Conservation (phyloP, 2,329 filamentous ascomycete genomes). For the Arthrobotrys conoides region DNA sequence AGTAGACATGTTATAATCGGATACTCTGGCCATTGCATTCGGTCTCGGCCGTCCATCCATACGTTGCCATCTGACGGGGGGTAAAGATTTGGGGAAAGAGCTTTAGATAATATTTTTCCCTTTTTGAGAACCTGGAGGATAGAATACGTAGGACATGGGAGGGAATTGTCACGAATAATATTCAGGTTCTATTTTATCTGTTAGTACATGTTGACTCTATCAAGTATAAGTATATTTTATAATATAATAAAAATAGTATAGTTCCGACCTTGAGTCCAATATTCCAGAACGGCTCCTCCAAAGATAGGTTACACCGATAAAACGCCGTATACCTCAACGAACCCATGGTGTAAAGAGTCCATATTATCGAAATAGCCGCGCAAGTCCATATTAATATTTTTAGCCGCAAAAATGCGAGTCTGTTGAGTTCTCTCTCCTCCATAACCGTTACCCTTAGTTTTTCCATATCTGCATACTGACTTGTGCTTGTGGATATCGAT, state of each 20-base stretch:
- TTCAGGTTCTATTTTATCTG: too few species aligned
- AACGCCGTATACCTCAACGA: not conserved
- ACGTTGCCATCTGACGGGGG: not conserved
- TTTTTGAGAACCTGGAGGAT: conserved; percentile 25
- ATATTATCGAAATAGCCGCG: conserved; percentile 10
- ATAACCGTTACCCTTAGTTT: not conserved
- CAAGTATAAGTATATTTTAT: too few species aligned
- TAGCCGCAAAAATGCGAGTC: not conserved
- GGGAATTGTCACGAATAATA: not conserved
- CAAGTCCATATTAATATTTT: conserved; percentile 26
- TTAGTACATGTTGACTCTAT: not conserved
- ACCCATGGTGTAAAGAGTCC: not conserved
- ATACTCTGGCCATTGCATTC: conserved; percentile 37
- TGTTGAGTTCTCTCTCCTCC: conserved; percentile 8
- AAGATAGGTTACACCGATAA: not conserved
- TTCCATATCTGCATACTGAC: not conserved
- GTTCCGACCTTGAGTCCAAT: not conserved
- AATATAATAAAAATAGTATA: too few species aligned
- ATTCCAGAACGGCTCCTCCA: not conserved
- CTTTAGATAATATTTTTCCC: conserved; percentile 23
- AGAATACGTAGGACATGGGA: not conserved
- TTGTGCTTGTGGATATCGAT: not conserved
- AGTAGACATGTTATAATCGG: conserved; percentile 33
- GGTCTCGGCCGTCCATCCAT: conserved; percentile 15
- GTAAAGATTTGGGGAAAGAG: conserved; percentile 14